Conservation (phyloP, 257 asterid genomes). For the Lycium ferocissimum region DNA sequence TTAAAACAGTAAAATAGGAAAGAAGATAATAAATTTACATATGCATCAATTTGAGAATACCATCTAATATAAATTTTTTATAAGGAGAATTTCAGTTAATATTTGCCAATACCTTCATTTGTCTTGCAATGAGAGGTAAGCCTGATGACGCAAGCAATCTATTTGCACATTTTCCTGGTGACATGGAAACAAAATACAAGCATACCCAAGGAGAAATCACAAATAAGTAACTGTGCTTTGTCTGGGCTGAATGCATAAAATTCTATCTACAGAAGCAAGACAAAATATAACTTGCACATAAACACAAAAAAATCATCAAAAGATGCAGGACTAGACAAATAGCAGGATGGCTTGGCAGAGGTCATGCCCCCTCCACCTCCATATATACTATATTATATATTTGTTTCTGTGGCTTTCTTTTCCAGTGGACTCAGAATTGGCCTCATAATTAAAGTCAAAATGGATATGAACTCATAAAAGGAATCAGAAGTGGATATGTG, state of each 20-base stretch:
- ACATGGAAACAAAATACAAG: neutral
- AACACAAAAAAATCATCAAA: constrained; percentile 13
- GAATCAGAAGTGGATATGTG: neutral
- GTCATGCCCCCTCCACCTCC: neutral
- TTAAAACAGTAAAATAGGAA: neutral
- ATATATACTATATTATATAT: neutral
- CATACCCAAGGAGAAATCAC: neutral
- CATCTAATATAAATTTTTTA: constrained; percentile 24
- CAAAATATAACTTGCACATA: neutral
- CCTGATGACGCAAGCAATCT: constrained; percentile 90
- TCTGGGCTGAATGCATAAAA: neutral
- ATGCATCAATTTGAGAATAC: neutral
- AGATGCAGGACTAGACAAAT: constrained; percentile 6
- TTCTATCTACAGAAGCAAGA: neutral
- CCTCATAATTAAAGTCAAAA: no score
- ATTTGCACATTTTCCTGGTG: constrained; percentile 96
- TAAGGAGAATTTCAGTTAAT: neutral
- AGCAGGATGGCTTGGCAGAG: constrained; percentile 17
- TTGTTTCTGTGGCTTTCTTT: neutral
- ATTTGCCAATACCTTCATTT: constrained; percentile 77
- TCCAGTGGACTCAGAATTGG: neutral
- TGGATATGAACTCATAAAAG: neutral
- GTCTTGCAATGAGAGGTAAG: constrained; percentile 90
- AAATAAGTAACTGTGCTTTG: neutral
- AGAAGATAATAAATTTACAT: constrained; percentile 18